Conservation (phyloP, 768 basidiomycete species). For the Punctularia strigosozonata region DNA sequence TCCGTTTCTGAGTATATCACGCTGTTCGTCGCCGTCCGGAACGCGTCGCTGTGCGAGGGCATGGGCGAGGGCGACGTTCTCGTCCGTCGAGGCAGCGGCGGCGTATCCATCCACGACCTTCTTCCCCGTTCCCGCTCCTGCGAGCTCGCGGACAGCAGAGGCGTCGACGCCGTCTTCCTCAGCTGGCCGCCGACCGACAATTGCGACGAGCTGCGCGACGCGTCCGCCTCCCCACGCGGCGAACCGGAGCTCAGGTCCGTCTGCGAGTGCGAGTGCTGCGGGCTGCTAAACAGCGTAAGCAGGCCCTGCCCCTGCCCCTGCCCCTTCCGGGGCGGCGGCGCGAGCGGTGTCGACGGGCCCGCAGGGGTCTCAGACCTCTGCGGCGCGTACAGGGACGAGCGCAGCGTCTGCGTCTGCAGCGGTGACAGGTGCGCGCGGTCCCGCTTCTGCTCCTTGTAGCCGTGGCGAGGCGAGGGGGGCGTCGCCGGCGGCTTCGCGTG, state of each 20-base stretch:
- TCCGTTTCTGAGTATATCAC: too few relatives aligned
- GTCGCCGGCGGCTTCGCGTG: background rate
- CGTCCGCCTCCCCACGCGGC: conserved; percentile 6
- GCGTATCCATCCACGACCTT: conserved; percentile 28
- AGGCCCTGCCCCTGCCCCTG: too few relatives aligned
- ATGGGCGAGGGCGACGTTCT: conserved; percentile 12
- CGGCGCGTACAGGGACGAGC: conserved; percentile 32
- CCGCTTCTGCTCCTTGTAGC: too few relatives aligned
- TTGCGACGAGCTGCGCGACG: conserved; percentile 6
- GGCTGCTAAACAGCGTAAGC: conserved; percentile 32
- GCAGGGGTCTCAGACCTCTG: conserved; percentile 54
- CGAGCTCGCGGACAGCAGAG: conserved; percentile 36
- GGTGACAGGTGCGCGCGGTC: too few relatives aligned
- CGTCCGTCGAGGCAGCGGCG: conserved; percentile 27
- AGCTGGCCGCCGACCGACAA: conserved; percentile 3
- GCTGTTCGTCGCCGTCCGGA: background rate
- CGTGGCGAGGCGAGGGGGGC: too few relatives aligned
- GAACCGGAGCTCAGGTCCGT: conserved; percentile 28
- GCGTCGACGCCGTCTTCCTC: conserved; percentile 10
- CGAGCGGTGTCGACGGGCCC: conserved; percentile 45
- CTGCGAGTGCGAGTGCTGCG: conserved; percentile 46
- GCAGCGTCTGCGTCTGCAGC: conserved; percentile 11
- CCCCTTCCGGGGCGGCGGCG: conserved; percentile 63
- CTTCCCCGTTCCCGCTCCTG: conserved; percentile 19
- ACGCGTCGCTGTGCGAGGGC: too few relatives aligned